Base-by-base conservation (phyloP, 345 rosid genomes). In the Eucalyptus cloeziana region DNA sequence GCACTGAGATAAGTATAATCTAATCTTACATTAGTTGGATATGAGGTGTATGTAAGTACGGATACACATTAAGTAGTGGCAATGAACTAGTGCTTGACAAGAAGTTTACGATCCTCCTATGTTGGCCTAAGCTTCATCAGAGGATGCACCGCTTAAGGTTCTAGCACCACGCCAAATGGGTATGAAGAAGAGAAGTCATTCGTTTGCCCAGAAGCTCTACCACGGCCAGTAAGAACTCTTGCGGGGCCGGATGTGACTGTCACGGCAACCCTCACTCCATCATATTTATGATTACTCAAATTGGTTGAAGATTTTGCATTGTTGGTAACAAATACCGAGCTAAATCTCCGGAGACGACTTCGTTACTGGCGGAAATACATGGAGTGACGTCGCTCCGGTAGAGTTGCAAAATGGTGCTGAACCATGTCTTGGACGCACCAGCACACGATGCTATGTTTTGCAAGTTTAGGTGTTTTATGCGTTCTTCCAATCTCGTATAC, bases 41-140 rank as follows among this genome's bases (percentile, higher is more conserved):
- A 89, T 0, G 64, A 58, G 4, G 88, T 50, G 49, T 92, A 91
- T 33, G 94, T 62, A 25, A 90, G 88, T 93, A 93, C 30, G 96
- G 93, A 50, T 91, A 92, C 16, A 86, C 88, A 10, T 94, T 91
- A 56, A 81, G 52, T 92, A 93, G 87, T 14, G 94, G 90, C 21
- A 92, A 93, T 40, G 93, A 85, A 45, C 85, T 86, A 7, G 86
- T 85, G 40, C 52, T 45, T 24, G 49, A 52, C 86, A 90, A 69
- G n/a, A 88, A 86, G 81, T 60, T 16, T 1, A 92, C 45, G 6
- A 92, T 87, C 30, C 88, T 79, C 86, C 86, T 58, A 93, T 88
- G 44, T 49, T 45, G 3, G 67, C 71, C 58, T 79, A n/a, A 22
- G 89, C 10, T 10, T 91, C 90, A 0, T 80, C 87, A 27, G 49